phyloP scores from a whole-genome alignment of 805 yeast species.

The Candida ovalis region DNA sequence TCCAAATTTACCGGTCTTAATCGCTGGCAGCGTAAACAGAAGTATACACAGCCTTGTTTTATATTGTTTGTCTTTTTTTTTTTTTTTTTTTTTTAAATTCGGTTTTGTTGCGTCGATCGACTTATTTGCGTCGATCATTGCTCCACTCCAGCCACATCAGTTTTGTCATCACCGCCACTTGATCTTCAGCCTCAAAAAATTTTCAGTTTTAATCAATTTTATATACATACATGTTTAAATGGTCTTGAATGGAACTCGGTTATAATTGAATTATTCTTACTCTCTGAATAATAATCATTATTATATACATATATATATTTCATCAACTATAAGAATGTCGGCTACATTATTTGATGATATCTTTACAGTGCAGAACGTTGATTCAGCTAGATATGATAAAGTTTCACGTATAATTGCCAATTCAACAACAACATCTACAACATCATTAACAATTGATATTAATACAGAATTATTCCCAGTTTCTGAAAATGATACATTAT shows the following conservation, averaged over 20 bases:
- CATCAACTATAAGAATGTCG: conserved; percentile 39
- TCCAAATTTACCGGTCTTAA: neutral
- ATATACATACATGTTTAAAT: no score
- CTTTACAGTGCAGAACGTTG: conserved; percentile 80
- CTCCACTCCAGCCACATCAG: neutral
- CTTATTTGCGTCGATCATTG: neutral
- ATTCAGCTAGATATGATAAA: conserved; percentile 85
- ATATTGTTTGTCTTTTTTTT: no score
- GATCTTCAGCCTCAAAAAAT: neutral
- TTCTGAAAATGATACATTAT: conserved; percentile 65
- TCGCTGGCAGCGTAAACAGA: no score
- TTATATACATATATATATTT: neutral
- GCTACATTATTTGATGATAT: conserved; percentile 89
- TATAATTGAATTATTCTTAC: no score
- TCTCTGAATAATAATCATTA: neutral
- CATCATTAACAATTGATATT: conserved; percentile 82
- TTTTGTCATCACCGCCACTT: neutral
- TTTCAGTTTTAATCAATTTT: neutral
- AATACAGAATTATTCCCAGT: conserved; percentile 92
- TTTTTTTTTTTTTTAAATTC: no score
- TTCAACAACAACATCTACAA: conserved; percentile 76
- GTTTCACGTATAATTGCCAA: conserved; percentile 86
- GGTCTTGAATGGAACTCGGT: no score
- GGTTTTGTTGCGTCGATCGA: neutral
- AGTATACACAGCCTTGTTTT: no score